Base-by-base conservation (phyloP, 2,329 filamentous ascomycete genomes). In the Fusarium armeniacum region DNA sequence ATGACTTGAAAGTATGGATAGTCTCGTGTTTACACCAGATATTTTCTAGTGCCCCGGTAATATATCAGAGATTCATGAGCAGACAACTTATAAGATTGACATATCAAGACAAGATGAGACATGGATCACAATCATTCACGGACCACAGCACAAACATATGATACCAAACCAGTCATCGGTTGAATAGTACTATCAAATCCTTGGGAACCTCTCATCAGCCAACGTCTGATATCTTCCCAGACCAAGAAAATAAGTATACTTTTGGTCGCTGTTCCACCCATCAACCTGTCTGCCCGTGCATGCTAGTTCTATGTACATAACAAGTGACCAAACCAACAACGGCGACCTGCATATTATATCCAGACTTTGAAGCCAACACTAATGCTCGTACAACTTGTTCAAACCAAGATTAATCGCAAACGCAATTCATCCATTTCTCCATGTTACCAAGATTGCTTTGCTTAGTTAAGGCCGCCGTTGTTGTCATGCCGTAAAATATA, bases 261-360 rank as follows among this genome's bases (percentile, higher is more conserved):
- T 72, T 70, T 72, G 52, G 59, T 41, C 50, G 20, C 40, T 49
- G 32, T 58, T 44, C 58, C 52, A 52, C 38, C 32, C 62, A 63
- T 30, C 38, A 61, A 20, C 26, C 46, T 28, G 40, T 26, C 28
- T 22, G 33, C 33, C 12, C 47, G 38, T 54, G 71, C 62, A 60
- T 67, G 63, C 47, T 54, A 64, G 41, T 49, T 74, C 56, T 74
- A 74, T 75, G 33, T 75, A 74, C 73, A 65, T 55, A 59, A 36
- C 43, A 67, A 62, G 32, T 58, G 46, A 38, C 38, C 54, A 69
- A 73, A 63, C 56, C 50, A 65, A 68, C 67, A 65, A 65, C 69
- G 56, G 61, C 71, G 55, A 65, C 54, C 53, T 46, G 46, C 58
- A 32, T 50, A 74, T 71, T 74, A 74, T 71, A 67, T 73, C 73